Evolutionary conservation across 2,329 filamentous ascomycete species (phyloP).

Genomic region (Teratosphaeriaceae sp.): DNA sequence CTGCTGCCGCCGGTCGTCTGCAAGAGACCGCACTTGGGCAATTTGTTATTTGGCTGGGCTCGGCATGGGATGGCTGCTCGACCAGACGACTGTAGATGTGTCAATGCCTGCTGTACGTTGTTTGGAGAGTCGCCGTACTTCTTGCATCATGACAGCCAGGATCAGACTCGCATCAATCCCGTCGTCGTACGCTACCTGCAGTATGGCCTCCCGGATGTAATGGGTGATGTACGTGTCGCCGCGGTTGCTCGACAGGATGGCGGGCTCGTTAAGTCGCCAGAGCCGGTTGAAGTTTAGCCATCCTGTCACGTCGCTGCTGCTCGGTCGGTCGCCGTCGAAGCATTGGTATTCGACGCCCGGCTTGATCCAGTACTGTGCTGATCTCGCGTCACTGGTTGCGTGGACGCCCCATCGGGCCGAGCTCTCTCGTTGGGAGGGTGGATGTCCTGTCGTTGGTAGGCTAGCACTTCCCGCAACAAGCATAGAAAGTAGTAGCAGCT

Average conservation of each 20-base stretch:
- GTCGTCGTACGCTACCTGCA: slow-evolving; percentile 8
- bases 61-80: slow-evolving; percentile 12
- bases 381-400: no score
- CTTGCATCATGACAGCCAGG: slow-evolving; percentile 19
- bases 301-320: background rate
- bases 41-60: slow-evolving; percentile 1
- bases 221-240: slow-evolving; percentile 17
- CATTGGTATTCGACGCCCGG: slow-evolving; percentile 11
- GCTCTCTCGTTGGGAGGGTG: no score
- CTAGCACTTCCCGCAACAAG: background rate
- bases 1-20: slow-evolving; percentile 10
- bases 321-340: slow-evolving; percentile 10
- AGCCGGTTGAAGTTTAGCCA: slow-evolving; percentile 15
- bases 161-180: slow-evolving; percentile 16
- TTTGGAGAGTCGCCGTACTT: slow-evolving; percentile 5
- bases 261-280: slow-evolving; percentile 17
- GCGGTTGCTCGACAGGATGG: slow-evolving; percentile 14
- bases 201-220: slow-evolving; percentile 14
- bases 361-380: background rate
- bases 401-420: no score
- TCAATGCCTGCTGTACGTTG: background rate
- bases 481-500: background rate
- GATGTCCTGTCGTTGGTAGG: background rate
- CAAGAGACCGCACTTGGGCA: slow-evolving; percentile 17
- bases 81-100: slow-evolving; percentile 10